Base-by-base conservation (phyloP, 495 filamentous ascomycete genomes). In the Penicillium lagena region DNA sequence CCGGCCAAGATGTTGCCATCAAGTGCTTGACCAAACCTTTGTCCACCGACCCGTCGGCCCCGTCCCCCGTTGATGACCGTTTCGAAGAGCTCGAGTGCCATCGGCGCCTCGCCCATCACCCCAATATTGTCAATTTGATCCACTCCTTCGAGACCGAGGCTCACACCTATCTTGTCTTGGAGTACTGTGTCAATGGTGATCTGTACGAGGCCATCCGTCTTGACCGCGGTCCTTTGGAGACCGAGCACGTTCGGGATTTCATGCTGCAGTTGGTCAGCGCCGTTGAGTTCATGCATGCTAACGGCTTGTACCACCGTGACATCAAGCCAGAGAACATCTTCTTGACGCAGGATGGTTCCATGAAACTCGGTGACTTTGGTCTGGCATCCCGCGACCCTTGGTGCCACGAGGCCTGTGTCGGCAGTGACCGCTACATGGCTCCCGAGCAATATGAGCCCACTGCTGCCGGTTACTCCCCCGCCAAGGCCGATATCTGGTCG, bases 241-340 rank as follows among this genome's bases (percentile, higher is more conserved):
- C 93, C 29, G 88, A 96, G 55, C 90, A 97, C 64, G 93, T 98
- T 42, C 86, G 91, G 39, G 86, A 87, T 32, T 94, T 96, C 75
- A 97, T 98, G 94, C 72, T 96, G 37, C 82, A 98, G 66, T 80
- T 98, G 14, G 75, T 98, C 40, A 83, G 85, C 59, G 89, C 94
- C 35, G 84, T 98, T 42, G 83, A 89, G 39, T 88, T 86, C 66
- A 88, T 96, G 75, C 93, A 98, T 59, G 70, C 76, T 50, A 89
- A 90, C 59, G 89, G 88, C 47, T 76, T 97, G 54, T 96, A 90
- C 66, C 93, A 98, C 63, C 89, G 93, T 46, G 93, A 98, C 66
- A 96, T 98, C 79, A 98, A 98, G 72, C 93, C 93, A 7, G 93
- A 98, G 76, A 98, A 98, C 70, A 95, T 98, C 66, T 97, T 98